phyloP scores from a whole-genome alignment of 805 yeast species.

The Blastobotrys robertii region DNA sequence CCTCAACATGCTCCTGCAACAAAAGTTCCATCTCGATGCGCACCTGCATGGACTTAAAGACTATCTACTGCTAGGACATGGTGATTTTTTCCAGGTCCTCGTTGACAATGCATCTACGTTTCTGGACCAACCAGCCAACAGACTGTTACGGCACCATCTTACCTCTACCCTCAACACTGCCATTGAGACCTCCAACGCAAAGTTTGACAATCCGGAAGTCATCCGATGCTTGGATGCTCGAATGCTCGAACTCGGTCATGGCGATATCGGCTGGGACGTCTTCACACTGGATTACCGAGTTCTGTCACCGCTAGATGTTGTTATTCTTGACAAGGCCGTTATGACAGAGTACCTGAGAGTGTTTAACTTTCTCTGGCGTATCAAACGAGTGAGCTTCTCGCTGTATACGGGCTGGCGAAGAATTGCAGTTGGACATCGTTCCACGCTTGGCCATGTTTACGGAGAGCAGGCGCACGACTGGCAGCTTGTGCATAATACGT shows the following conservation, averaged over 20 bases:
- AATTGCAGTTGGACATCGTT: constrained; percentile 21
- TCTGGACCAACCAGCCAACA: constrained; percentile 52
- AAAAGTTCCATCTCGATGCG: constrained; percentile 38
- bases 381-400: constrained; percentile 51
- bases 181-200: constrained; percentile 32
- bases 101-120: constrained; percentile 43
- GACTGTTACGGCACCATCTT: constrained; percentile 55
- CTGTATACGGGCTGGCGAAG: constrained; percentile 42
- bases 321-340: constrained; percentile 41
- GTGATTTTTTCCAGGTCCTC: constrained; percentile 72
- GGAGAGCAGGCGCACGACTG: constrained; percentile 15
- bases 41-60: constrained; percentile 57
- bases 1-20: constrained; percentile 40
- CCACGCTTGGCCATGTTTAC: constrained; percentile 10
- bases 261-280: constrained; percentile 82
- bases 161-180: constrained; percentile 59
- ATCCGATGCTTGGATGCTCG: constrained; percentile 69
- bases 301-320: constrained; percentile 40
- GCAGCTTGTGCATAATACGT: constrained; percentile 18
- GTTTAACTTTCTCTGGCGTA: constrained; percentile 78
- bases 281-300: constrained; percentile 71
- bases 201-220: constrained; percentile 30
- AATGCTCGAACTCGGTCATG: constrained; percentile 61
- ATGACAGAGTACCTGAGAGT: constrained; percentile 55
- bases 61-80: constrained; percentile 59